phyloP scores from a whole-genome alignment of 2,329 filamentous ascomycete genomes.

The Sarocladium kiliense region DNA sequence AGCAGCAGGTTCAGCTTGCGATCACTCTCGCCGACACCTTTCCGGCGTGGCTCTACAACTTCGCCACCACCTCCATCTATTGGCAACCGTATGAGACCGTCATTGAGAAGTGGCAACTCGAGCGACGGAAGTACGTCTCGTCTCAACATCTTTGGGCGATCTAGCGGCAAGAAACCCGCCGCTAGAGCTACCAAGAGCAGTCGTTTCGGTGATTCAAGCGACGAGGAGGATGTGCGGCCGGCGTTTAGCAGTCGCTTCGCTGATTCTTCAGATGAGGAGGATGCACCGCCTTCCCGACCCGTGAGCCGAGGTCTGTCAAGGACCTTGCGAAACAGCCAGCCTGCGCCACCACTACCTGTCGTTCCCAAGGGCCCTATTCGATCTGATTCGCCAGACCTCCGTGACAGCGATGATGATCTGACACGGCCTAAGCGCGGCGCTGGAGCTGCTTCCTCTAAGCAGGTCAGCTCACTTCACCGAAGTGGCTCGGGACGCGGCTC shows the following conservation, averaged over 20 bases:
- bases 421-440: conserved; percentile 15
- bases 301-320: conserved; percentile 23
- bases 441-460: conserved; percentile 7
- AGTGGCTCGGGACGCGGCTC: conserved; percentile 37
- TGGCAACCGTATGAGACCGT: conserved; percentile 36
- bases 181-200: conserved; percentile 36
- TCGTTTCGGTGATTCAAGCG: conserved; percentile 59
- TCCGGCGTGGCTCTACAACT: conserved; percentile 36
- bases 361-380: conserved; percentile 26
- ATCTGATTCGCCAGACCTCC: conserved; percentile 54
- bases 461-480: conserved; percentile 27
- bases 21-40: conserved; percentile 61
- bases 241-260: conserved; percentile 56
- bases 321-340: conserved; percentile 23
- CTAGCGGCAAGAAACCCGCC: conserved; percentile 31
- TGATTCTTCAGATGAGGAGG: conserved; percentile 69
- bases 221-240: conserved; percentile 42
- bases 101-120: conserved; percentile 35
- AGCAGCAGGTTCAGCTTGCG: conserved; percentile 65
- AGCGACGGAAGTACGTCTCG: conserved; percentile 29
- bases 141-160: conserved; percentile 36
- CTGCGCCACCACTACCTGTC: conserved; percentile 26
- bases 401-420: conserved; percentile 52
- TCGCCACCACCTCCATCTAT: conserved; percentile 29
- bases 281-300: conserved; percentile 14